Conservation (phyloP, 164 flowering plant species). For the Kalanchoe fedtschenkoi region DNA sequence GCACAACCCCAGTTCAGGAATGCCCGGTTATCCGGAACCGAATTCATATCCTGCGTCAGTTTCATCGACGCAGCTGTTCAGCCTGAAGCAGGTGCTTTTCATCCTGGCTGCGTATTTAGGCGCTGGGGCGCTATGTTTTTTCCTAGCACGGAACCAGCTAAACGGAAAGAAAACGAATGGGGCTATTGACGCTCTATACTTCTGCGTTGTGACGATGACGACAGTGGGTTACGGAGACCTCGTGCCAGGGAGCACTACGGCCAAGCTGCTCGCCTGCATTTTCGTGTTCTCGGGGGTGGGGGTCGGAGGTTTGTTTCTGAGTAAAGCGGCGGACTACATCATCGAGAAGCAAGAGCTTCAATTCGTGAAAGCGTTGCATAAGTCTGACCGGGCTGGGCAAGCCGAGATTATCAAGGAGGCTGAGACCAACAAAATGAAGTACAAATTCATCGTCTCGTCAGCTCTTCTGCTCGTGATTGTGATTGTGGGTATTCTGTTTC, state of each 20-base stretch:
- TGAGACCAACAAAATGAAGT: constrained; percentile 35
- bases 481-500: constrained; percentile 37
- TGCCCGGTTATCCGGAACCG: constrained; percentile 7
- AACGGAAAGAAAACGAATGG: constrained; percentile 57
- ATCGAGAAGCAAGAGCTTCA: constrained; percentile 60
- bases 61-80: constrained; percentile 4
- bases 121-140: constrained; percentile 52
- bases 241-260: constrained; percentile 39
- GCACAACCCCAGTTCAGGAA: constrained; percentile 19
- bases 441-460: constrained; percentile 27
- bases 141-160: constrained; percentile 37
- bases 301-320: constrained; percentile 47
- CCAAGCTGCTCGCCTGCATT: constrained; percentile 62
- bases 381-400: constrained; percentile 18
- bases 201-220: constrained; percentile 86
- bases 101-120: constrained; percentile 41
- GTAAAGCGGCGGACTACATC: constrained; percentile 67
- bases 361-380: constrained; percentile 41
- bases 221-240: constrained; percentile 92
- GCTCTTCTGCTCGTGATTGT: constrained; percentile 33
- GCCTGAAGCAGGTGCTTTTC: constrained; percentile 22
- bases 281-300: constrained; percentile 79
- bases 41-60: constrained; percentile 11
- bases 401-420: constrained; percentile 36
- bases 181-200: constrained; percentile 65